These are phyloP conservation scores for Zasmidium cellare DNA, from an alignment of 2,329 filamentous ascomycete species.

Conservation along the genomic window DNA sequence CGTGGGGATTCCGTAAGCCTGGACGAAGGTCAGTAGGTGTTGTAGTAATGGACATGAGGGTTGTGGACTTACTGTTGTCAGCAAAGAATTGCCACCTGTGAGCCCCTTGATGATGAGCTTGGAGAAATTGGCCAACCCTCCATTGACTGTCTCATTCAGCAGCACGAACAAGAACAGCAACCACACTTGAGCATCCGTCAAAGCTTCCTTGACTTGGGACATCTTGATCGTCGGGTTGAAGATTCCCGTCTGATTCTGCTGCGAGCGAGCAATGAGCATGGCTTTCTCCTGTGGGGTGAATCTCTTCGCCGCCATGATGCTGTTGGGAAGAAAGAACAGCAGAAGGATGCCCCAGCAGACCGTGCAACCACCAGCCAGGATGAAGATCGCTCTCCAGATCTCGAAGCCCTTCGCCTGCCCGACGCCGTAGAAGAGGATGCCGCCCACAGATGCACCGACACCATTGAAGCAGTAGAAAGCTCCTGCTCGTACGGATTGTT, in stretches of 20 bases:
- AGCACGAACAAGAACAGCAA: conserved; percentile 40
- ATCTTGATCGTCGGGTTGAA: conserved; percentile 51
- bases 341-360: conserved; percentile 64
- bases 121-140: conserved; percentile 56
- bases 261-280: conserved; percentile 48
- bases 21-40: neutral
- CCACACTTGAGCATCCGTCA: conserved; percentile 62
- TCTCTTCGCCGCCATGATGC: conserved; percentile 69
- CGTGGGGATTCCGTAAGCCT: conserved; percentile 56
- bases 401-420: conserved; percentile 34
- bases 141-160: conserved; percentile 56
- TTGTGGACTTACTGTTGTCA: conserved; percentile 8
- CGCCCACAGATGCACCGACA: conserved; percentile 68
- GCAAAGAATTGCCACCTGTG: conserved; percentile 41
- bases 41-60: neutral
- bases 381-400: conserved; percentile 59
- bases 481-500: conserved; percentile 38
- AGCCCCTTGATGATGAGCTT: conserved; percentile 58
- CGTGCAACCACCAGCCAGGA: conserved; percentile 63
- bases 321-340: conserved; percentile 64
- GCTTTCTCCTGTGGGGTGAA: conserved; percentile 58
- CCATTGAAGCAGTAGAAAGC: conserved; percentile 74
- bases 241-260: conserved; percentile 47
- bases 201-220: conserved; percentile 57
- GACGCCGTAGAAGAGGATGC: conserved; percentile 61